A percentile compares a stretch with the other conserved stretches of the same genome.
Conservation (phyloP, 1,284 basidiomycete species). For the Rhizoctonia solani region DNA sequence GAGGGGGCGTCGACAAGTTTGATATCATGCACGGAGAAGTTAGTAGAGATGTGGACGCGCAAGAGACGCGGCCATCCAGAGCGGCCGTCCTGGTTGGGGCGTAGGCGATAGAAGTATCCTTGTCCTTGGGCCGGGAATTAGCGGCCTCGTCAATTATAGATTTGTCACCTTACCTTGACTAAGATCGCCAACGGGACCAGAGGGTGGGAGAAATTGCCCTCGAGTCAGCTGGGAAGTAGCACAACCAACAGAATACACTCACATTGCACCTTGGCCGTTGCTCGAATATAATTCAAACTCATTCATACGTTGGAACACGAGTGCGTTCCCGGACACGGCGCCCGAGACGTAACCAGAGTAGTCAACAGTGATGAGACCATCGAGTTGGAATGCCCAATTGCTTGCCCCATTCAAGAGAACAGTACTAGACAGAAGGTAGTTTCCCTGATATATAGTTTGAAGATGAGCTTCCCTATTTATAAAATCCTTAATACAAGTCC, state of each 20-base stretch:
- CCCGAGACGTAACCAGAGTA: conserved; percentile 26
- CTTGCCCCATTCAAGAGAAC: conserved; percentile 43
- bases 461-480: background rate
- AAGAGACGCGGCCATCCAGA: conserved; percentile 44
- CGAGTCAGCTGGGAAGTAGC: too few species aligned
- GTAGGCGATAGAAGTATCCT: conserved; percentile 27
- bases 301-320: conserved; percentile 40
- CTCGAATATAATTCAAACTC: conserved; percentile 50
- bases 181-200: background rate
- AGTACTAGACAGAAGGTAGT: conserved; percentile 46
- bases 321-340: conserved; percentile 2
- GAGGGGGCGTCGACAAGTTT: conserved; percentile 49
- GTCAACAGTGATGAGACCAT: conserved; percentile 46
- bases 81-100: conserved; percentile 20
- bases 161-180: conserved; percentile 40
- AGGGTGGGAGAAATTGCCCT: background rate
- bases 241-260: conserved; percentile 38
- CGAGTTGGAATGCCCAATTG: conserved; percentile 47
- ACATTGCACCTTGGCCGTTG: conserved; percentile 48
- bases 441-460: conserved; percentile 38
- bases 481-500: background rate
- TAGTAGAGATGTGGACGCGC: conserved; percentile 45
- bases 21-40: conserved; percentile 48
- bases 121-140: background rate
- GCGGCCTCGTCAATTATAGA: background rate